Percentiles rank a stretch among this genome's conserved stretches.
These are phyloP conservation scores for Macadamia integrifolia DNA, from an alignment of 164 flowering plant species.

Conservation along the genomic window DNA sequence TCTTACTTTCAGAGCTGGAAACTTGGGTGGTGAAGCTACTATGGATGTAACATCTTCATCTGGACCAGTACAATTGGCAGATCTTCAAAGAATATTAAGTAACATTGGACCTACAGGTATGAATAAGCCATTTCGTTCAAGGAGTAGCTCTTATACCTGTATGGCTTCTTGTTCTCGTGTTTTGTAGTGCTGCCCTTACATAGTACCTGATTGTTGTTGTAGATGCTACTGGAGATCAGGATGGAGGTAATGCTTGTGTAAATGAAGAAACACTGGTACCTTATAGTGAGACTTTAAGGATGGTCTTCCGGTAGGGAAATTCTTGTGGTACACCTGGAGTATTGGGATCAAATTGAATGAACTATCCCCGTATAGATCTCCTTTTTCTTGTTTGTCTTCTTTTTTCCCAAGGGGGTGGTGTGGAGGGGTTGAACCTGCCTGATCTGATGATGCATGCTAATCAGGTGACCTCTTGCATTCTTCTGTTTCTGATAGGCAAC, in stretches of 20 bases:
- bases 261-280: background rate
- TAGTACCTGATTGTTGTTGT: slow-evolving; percentile 18
- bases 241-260: slow-evolving; percentile 49
- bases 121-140: background rate
- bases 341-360: background rate
- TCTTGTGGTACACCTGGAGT: background rate
- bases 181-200: slow-evolving; percentile 10
- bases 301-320: background rate
- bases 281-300: background rate
- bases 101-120: slow-evolving; percentile 66
- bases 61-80: slow-evolving; percentile 81
- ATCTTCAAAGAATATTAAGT: slow-evolving; percentile 84
- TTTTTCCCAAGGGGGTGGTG: too few species aligned
- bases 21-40: slow-evolving; percentile 51
- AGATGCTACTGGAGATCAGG: slow-evolving; percentile 57
- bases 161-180: background rate
- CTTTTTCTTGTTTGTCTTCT: background rate
- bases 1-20: slow-evolving; percentile 49
- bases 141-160: background rate
- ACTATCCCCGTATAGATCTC: background rate
- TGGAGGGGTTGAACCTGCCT: background rate
- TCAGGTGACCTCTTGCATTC: background rate
- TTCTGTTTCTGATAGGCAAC: background rate
- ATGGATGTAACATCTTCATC: slow-evolving; percentile 72
- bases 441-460: background rate